phyloP scores from a whole-genome alignment of 495 filamentous ascomycete genomes.

The Thermothielavioides terrestris region DNA sequence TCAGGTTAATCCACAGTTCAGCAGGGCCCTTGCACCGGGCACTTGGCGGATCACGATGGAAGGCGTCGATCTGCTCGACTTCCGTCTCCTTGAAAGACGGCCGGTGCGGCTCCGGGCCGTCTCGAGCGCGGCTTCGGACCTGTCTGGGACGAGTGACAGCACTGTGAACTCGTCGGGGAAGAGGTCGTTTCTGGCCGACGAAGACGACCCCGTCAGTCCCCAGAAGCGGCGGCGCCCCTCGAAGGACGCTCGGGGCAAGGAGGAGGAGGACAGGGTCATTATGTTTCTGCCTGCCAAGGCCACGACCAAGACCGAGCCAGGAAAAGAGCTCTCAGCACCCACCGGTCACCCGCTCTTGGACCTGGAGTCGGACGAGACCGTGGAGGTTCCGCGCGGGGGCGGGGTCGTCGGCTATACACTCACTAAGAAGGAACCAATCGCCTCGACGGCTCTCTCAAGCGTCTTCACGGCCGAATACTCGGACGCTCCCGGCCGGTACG shows the following conservation, averaged over 20 bases:
- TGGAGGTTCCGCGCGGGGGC: conserved; percentile 31
- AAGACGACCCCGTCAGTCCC: conserved; percentile 21
- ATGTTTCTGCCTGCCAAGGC: conserved; percentile 37
- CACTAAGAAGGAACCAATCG: conserved; percentile 39
- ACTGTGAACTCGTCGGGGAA: conserved; percentile 33
- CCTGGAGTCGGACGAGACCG: conserved; percentile 33
- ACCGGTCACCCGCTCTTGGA: conserved; percentile 40
- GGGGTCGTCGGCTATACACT: conserved; percentile 39
- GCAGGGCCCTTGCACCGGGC: conserved; percentile 35
- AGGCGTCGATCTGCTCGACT: conserved; percentile 37
- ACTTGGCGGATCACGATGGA: conserved; percentile 41
- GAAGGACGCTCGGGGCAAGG: conserved; percentile 14
- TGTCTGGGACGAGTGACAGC: conserved; percentile 15
- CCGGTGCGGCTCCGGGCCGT: conserved; percentile 25
- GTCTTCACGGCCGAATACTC: conserved; percentile 44
- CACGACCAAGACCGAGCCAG: conserved; percentile 28
- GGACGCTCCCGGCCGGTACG: conserved; percentile 33
- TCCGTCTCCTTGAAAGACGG: conserved; percentile 41
- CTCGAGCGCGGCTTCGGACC: conserved; percentile 16
- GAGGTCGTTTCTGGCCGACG: conserved; percentile 33
- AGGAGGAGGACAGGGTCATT: conserved; percentile 36
- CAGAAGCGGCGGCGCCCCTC: conserved; percentile 33
- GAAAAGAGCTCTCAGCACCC: conserved; percentile 34
- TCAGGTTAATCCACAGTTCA: conserved; percentile 33
- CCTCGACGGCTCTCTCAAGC: conserved; percentile 35